phyloP scores from a whole-genome alignment of 2,329 filamentous ascomycete species.

The Cladosporium sp. region DNA sequence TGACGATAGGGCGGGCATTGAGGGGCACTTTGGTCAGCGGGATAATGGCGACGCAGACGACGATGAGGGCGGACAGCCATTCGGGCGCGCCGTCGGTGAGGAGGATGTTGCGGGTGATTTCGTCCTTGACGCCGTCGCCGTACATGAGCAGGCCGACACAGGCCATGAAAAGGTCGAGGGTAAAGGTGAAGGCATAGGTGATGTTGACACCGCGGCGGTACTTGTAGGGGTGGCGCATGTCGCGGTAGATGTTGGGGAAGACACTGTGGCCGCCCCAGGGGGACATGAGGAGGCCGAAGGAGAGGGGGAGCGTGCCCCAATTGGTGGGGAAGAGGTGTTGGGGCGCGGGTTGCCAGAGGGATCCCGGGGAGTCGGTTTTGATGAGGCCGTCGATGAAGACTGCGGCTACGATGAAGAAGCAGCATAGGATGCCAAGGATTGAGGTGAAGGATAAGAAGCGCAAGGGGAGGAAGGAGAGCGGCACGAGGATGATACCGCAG shows the following conservation, averaged over 20 bases:
- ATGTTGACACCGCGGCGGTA: conserved; percentile 70
- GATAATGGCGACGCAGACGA: conserved; percentile 84
- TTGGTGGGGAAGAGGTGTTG: conserved; percentile 81
- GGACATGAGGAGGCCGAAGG: conserved; percentile 85
- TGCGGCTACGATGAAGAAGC: conserved; percentile 80
- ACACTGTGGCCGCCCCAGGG: conserved; percentile 68
- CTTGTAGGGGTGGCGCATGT: conserved; percentile 78
- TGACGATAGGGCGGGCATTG: conserved; percentile 76
- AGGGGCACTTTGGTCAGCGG: conserved; percentile 79
- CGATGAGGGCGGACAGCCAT: conserved; percentile 71
- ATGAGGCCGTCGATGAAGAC: conserved; percentile 81
- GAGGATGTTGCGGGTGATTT: conserved; percentile 88
- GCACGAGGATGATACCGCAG: conserved; percentile 72
- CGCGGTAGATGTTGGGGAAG: conserved; percentile 80
- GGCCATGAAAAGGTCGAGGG: conserved; percentile 77
- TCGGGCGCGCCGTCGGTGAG: conserved; percentile 68
- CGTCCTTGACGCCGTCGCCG: conserved; percentile 78
- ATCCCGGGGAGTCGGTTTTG: conserved; percentile 75
- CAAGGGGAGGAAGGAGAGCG: conserved; percentile 79
- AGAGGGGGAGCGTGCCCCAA: conserved; percentile 81
- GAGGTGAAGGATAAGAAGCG: conserved; percentile 84
- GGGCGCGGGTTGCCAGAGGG: conserved; percentile 70
- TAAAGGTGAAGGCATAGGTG: conserved; percentile 79
- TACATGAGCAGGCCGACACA: conserved; percentile 91
- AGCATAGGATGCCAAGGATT: conserved; percentile 86